Base-by-base conservation (phyloP, 2,329 filamentous ascomycete genomes). In the Tolypocladium nubicola region DNA sequence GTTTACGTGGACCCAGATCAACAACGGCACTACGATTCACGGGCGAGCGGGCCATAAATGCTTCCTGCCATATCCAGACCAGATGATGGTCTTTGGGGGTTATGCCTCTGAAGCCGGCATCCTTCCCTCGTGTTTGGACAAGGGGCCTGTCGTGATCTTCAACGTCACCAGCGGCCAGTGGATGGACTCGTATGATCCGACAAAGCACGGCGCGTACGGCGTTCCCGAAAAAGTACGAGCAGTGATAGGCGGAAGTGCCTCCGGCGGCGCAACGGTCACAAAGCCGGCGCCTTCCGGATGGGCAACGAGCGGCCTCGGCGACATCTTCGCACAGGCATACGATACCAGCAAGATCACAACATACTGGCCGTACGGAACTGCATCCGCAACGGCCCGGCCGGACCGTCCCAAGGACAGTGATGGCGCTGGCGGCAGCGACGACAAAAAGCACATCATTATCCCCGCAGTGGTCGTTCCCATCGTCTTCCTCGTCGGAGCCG, bases 31-130 rank as follows among this genome's bases (percentile, higher is more conserved):
- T 61, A 64, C 56, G 56, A 75, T 52, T 67, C 87, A 71, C 71
- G 86, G 76, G 3, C 81, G 90, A 56, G 82, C 85, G 1, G 89
- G 89, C 0, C 89, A 93, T 68, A 83, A 84, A 41, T 94, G 89
- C 71, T 83, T 91, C 63, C 81, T 82, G 64, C 81, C 82, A 1
- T 93, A 90, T 72, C 86, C 90, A 19, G 85, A 87, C 58, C 89
- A 93, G 69, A 91, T 95, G 85, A 77, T 94, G 60, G 79, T 87
- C 9, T 76, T 93, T 16, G 90, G 90, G 33, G 90, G 90, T 13
- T 87, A 83, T 61, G 70, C 73, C 1, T 49, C 76, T 6, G 45
- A 64, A 1, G 21, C 65, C 1, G 73, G 70, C 1, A 35, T 6
- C 0, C 47, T 52, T 0, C 57, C 66, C 0, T 60, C 59, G 0